Evolutionary conservation across 2,329 filamentous ascomycete species (phyloP).

Genomic region (Hymenotorrendiella dingleyae): DNA sequence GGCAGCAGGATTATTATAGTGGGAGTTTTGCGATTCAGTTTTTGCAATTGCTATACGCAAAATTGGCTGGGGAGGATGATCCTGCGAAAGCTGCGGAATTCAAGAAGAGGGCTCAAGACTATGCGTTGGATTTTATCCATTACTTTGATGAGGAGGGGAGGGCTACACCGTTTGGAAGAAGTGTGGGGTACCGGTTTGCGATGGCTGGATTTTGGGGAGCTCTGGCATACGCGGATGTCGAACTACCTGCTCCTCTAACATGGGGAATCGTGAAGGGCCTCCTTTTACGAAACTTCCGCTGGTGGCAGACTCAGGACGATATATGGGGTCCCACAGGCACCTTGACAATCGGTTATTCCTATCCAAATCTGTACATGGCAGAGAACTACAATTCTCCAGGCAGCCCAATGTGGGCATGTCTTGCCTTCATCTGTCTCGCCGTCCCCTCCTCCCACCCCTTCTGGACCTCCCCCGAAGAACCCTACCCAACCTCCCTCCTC

Average conservation of each 20-base stretch:
- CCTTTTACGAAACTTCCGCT: constrained; percentile 66
- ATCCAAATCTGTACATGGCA: constrained; percentile 73
- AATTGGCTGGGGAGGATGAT: constrained; percentile 62
- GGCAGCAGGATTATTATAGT: constrained; percentile 83
- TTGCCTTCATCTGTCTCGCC: constrained; percentile 69
- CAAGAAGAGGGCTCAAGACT: constrained; percentile 58
- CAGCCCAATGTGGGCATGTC: constrained; percentile 68
- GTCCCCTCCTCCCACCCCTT: constrained; percentile 66
- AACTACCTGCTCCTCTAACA: constrained; percentile 63
- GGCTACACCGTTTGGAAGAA: constrained; percentile 71
- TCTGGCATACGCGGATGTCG: constrained; percentile 68
- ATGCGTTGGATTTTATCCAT: constrained; percentile 65
- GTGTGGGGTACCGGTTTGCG: constrained; percentile 75
- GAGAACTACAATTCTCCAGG: constrained; percentile 81
- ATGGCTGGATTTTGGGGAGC: constrained; percentile 83
- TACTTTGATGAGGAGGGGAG: constrained; percentile 70
- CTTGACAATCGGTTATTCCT: constrained; percentile 68
- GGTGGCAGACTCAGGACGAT: constrained; percentile 71
- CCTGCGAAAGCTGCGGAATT: constrained; percentile 62
- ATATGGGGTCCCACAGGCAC: constrained; percentile 74
- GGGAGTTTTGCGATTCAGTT: constrained; percentile 79
- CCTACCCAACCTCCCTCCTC: constrained; percentile 48
- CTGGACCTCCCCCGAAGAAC: constrained; percentile 64
- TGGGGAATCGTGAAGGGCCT: constrained; percentile 78
- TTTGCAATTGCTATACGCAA: constrained; percentile 70